These are phyloP conservation scores for Holtermannia corniformis DNA, from an alignment of 768 basidiomycete genomes.

Conservation along the genomic window DNA sequence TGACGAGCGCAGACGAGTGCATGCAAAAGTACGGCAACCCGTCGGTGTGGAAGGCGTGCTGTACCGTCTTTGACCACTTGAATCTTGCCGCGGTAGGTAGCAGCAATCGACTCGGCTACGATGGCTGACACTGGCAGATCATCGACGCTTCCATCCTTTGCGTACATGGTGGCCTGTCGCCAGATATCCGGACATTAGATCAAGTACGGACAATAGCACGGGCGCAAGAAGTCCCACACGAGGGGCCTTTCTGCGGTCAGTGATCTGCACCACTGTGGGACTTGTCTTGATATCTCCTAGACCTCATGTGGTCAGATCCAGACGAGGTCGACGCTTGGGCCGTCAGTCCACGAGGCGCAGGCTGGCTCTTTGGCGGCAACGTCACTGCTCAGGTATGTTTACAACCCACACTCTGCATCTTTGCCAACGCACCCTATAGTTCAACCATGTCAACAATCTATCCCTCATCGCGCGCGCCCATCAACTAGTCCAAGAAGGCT, in stretches of 20 bases:
- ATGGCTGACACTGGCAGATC: constrained; percentile 50
- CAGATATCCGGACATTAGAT: constrained; percentile 88
- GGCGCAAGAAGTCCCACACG: constrained; percentile 47
- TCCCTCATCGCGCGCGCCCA: constrained; percentile 87
- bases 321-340: constrained; percentile 96
- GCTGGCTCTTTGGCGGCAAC: constrained; percentile 82
- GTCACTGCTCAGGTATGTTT: constrained; percentile 67
- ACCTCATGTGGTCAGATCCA: constrained; percentile 98
- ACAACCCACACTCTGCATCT: background rate
- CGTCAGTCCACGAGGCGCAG: constrained; percentile 89
- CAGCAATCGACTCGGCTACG: background rate
- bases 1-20: constrained; percentile 61
- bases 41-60: constrained; percentile 94
- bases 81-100: constrained; percentile 81
- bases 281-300: constrained; percentile 43
- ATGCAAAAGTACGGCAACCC: constrained; percentile 96
- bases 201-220: constrained; percentile 79
- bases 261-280: background rate
- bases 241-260: constrained; percentile 47
- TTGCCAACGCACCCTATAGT: constrained; percentile 45
- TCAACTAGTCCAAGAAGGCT: constrained; percentile 62
- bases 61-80: constrained; percentile 89
- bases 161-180: constrained; percentile 91
- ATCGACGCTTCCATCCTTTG: constrained; percentile 88
- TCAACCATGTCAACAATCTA: constrained; percentile 85